Conservation (phyloP, 352 stramenopile genomes). For the Blastocystis sp. region DNA sequence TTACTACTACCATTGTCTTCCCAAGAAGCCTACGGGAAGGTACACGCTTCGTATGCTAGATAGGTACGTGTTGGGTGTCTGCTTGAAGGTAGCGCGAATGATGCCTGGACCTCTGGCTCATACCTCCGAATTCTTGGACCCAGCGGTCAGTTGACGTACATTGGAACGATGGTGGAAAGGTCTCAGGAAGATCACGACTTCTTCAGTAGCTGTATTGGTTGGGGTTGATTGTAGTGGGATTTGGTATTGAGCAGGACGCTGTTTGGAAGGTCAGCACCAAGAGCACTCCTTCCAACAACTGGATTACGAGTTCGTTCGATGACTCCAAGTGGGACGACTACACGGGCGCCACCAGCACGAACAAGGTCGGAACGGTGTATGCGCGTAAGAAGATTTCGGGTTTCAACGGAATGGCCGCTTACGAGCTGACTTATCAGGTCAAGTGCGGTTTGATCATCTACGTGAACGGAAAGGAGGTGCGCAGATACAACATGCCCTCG, state of each 20-base stretch:
- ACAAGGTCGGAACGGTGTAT: constrained; percentile 11
- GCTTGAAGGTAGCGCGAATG: not conserved
- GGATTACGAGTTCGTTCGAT: not conserved
- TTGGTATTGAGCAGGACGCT: not conserved
- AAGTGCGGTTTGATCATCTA: constrained; percentile 49
- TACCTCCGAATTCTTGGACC: constrained; percentile 49
- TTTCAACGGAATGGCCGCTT: constrained; percentile 10
- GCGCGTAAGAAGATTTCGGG: constrained; percentile 1
- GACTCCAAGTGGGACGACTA: not conserved
- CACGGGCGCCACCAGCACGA: not conserved
- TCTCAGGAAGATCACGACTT: not conserved
- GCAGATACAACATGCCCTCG: constrained; percentile 29
- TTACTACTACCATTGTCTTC: constrained; percentile 41
- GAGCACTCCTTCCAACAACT: not conserved
- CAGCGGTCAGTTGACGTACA: not conserved
- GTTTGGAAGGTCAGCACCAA: not conserved
- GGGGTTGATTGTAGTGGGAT: constrained; percentile 7
- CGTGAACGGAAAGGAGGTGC: constrained; percentile 50
- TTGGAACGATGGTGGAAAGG: constrained; percentile 5
- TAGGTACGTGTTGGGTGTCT: not conserved
- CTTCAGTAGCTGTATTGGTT: not conserved
- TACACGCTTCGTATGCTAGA: constrained; percentile 38
- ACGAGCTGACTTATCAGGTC: constrained; percentile 45
- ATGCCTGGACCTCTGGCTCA: constrained; percentile 9
- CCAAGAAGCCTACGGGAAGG: not conserved